phyloP scores from a whole-genome alignment of 2,329 filamentous ascomycete species.

The Xylariaceae sp. region DNA sequence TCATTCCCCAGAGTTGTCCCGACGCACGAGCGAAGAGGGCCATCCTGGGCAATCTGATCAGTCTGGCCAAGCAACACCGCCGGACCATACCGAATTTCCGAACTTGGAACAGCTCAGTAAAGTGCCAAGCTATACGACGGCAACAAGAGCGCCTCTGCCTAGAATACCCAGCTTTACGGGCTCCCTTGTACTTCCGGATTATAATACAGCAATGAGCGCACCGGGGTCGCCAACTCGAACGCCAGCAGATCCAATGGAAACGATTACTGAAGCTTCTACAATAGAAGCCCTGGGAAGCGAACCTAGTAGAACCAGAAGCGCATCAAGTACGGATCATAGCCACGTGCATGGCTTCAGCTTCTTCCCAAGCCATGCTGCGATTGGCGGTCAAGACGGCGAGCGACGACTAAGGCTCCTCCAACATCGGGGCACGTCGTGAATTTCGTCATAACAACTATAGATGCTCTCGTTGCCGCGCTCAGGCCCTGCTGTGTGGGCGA shows the following conservation, averaged over 20 bases:
- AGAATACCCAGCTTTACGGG: constrained; percentile 58
- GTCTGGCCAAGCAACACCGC: constrained; percentile 59
- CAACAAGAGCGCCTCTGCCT: constrained; percentile 67
- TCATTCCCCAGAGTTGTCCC: constrained; percentile 56
- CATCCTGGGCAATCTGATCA: constrained; percentile 49
- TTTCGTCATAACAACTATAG: background rate
- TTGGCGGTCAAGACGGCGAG: constrained; percentile 39
- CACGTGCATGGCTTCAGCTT: constrained; percentile 40
- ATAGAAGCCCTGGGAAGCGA: constrained; percentile 10
- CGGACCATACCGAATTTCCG: constrained; percentile 58
- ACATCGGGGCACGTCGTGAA: constrained; percentile 34
- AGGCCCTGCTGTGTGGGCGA: no score
- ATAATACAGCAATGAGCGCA: constrained; percentile 65
- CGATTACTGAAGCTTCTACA: constrained; percentile 36
- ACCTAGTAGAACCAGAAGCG: constrained; percentile 30
- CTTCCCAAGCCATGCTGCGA: constrained; percentile 33
- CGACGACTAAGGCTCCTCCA: constrained; percentile 36
- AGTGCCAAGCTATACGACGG: constrained; percentile 79
- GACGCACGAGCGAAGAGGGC: constrained; percentile 59
- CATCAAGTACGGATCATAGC: constrained; percentile 27
- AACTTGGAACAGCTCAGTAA: constrained; percentile 72
- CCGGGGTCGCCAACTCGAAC: constrained; percentile 55
- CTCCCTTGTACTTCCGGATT: constrained; percentile 67
- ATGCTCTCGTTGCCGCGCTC: background rate
- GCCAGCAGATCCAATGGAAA: constrained; percentile 41